phyloP scores from a whole-genome alignment of 2,329 filamentous ascomycete species.

The Colletotrichum tabaci region DNA sequence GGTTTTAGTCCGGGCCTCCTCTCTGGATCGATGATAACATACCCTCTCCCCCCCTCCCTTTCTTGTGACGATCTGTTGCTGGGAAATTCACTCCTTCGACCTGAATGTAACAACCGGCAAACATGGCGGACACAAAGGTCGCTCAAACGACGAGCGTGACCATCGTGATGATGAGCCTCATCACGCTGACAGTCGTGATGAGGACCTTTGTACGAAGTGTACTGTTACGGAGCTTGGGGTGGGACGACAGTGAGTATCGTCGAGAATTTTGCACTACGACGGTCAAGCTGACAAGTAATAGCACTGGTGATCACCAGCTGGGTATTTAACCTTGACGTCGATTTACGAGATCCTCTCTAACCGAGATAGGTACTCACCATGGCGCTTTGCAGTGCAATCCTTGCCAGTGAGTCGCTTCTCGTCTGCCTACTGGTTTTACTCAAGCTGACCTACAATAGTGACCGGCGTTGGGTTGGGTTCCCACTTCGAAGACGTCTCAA shows the following conservation, averaged over 20 bases:
- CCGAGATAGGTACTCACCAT: conserved; percentile 35
- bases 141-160: conserved; percentile 36
- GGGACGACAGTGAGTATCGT: conserved; percentile 41
- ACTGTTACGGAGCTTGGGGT: conserved; percentile 36
- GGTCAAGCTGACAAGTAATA: conserved; percentile 22
- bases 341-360: not conserved
- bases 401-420: conserved; percentile 31
- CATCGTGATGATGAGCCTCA: conserved; percentile 35
- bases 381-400: conserved; percentile 40
- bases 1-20: not conserved
- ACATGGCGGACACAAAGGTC: conserved; percentile 40
- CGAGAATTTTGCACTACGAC: not conserved
- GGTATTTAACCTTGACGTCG: conserved; percentile 7
- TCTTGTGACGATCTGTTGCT: conserved; percentile 1
- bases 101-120: conserved; percentile 33
- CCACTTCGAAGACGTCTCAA: conserved; percentile 37
- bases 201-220: conserved; percentile 39
- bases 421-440: too few relatives aligned
- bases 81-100: conserved; percentile 27
- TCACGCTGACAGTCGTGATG: conserved; percentile 34
- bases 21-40: conserved; percentile 23
- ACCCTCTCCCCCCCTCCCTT: conserved; percentile 12
- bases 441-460: conserved; percentile 30
- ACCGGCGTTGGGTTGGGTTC: conserved; percentile 40
- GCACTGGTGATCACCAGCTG: conserved; percentile 40